Conservation (phyloP, 169 alveolate species). For the Nephromyces sp. region DNA sequence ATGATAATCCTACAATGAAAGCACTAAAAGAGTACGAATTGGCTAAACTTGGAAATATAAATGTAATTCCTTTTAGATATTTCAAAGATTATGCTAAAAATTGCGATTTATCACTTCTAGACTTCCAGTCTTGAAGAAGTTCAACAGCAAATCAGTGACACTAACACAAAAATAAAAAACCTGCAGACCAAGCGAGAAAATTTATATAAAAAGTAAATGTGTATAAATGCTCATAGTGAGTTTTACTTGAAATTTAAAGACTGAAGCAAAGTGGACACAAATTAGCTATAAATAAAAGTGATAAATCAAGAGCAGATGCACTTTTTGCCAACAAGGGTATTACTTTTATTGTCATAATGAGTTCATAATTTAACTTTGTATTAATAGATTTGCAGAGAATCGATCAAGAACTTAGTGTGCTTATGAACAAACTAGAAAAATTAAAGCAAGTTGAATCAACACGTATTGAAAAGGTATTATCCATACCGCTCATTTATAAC, state of each 20-base stretch:
- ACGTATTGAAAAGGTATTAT: constrained; percentile 1
- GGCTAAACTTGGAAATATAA: constrained; percentile 15
- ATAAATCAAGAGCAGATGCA: constrained; percentile 6
- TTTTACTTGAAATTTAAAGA: neutral
- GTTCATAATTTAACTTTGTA: neutral
- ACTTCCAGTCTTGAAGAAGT: constrained; percentile 7
- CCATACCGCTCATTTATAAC: neutral
- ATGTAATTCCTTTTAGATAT: neutral
- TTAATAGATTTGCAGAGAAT: constrained; percentile 15
- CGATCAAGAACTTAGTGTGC: constrained; percentile 22
- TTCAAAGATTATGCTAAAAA: neutral
- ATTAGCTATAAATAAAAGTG: constrained; percentile 18
- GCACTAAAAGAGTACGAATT: constrained; percentile 20
- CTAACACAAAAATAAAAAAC: constrained; percentile 23
- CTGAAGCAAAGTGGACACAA: constrained; percentile 12
- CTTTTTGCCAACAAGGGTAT: constrained; percentile 22
- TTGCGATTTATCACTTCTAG: neutral
- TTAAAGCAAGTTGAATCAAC: constrained; percentile 12
- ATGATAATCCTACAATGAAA: constrained; percentile 19
- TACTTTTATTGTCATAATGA: neutral
- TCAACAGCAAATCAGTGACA: constrained; percentile 11
- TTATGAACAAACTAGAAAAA: constrained; percentile 14
- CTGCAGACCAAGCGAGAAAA: constrained; percentile 17
- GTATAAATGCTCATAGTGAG: neutral
- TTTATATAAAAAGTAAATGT: constrained; percentile 14